phyloP scores from a whole-genome alignment of 345 rosid species.

The Gossypium australe region DNA sequence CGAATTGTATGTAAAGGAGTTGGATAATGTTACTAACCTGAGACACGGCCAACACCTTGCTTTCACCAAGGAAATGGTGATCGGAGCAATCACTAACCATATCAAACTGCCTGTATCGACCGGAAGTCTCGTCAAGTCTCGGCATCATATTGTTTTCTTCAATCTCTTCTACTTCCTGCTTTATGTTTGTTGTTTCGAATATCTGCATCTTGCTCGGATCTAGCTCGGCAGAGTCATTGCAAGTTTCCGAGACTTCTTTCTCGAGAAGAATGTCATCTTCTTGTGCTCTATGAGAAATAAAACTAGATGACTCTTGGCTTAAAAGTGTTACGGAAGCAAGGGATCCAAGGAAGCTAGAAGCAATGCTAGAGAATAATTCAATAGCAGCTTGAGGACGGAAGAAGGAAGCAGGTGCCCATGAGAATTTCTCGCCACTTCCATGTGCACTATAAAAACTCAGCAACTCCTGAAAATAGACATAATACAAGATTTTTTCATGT shows the following conservation, averaged over 20 bases:
- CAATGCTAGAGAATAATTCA: conserved; percentile 58
- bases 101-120: conserved; percentile 60
- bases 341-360: conserved; percentile 49
- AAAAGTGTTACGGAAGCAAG: conserved; percentile 37
- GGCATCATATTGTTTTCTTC: conserved; percentile 20
- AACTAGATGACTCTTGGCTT: conserved; percentile 29
- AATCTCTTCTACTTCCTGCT: conserved; percentile 26
- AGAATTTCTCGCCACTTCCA: conserved; percentile 28
- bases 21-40: conserved; percentile 50
- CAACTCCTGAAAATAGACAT: conserved; percentile 43
- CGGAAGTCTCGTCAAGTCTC: conserved; percentile 16
- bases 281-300: conserved; percentile 33
- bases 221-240: conserved; percentile 29
- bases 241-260: conserved; percentile 28
- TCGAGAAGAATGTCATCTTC: conserved; percentile 25
- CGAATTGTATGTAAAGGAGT: conserved; percentile 3
- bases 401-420: conserved; percentile 36
- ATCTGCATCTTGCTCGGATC: conserved; percentile 28
- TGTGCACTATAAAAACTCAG: conserved; percentile 25
- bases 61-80: conserved; percentile 61
- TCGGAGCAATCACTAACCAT: conserved; percentile 67
- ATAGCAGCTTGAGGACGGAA: conserved; percentile 59
- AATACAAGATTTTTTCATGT: conserved; percentile 3
- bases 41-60: conserved; percentile 36
- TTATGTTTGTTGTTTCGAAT: conserved; percentile 14